phyloP scores from a whole-genome alignment of 2,329 filamentous ascomycete genomes.

The Dactylellina parvicollis region DNA sequence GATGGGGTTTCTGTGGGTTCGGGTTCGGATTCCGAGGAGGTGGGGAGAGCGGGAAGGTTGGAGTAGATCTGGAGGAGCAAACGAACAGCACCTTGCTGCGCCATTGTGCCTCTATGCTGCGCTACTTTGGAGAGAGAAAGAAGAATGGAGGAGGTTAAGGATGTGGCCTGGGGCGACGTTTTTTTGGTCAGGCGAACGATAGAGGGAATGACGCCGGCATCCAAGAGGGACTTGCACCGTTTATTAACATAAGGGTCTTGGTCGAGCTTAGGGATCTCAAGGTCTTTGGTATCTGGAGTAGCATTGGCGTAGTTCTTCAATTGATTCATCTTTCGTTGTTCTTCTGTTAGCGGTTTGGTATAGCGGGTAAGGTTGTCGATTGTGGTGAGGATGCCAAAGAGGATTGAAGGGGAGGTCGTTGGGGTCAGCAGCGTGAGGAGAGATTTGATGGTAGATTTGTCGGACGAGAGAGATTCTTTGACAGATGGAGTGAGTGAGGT shows the following conservation, averaged over 20 bases:
- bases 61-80: slow-evolving; percentile 77
- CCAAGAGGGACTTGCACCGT: slow-evolving; percentile 80
- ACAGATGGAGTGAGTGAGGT: slow-evolving; percentile 85
- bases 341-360: slow-evolving; percentile 79
- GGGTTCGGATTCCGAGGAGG: slow-evolving; percentile 58
- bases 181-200: slow-evolving; percentile 80
- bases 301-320: slow-evolving; percentile 94
- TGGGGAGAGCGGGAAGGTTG: slow-evolving; percentile 29
- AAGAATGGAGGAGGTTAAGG: slow-evolving; percentile 79
- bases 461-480: slow-evolving; percentile 80
- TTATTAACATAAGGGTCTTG: slow-evolving; percentile 68
- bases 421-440: slow-evolving; percentile 69
- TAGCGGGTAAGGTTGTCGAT: slow-evolving; percentile 86
- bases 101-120: slow-evolving; percentile 78
- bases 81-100: slow-evolving; percentile 92
- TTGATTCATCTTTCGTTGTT: slow-evolving; percentile 90
- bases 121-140: slow-evolving; percentile 79
- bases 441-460: slow-evolving; percentile 71
- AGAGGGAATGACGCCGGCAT: slow-evolving; percentile 78
- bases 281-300: slow-evolving; percentile 63
- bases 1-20: slow-evolving; percentile 56
- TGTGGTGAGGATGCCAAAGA: slow-evolving; percentile 87
- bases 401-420: slow-evolving; percentile 72
- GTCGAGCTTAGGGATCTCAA: slow-evolving; percentile 49
- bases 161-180: slow-evolving; percentile 75